These are phyloP conservation scores for Fomes fomentarius DNA, from an alignment of 1,284 basidiomycete genomes.

Conservation along the genomic window DNA sequence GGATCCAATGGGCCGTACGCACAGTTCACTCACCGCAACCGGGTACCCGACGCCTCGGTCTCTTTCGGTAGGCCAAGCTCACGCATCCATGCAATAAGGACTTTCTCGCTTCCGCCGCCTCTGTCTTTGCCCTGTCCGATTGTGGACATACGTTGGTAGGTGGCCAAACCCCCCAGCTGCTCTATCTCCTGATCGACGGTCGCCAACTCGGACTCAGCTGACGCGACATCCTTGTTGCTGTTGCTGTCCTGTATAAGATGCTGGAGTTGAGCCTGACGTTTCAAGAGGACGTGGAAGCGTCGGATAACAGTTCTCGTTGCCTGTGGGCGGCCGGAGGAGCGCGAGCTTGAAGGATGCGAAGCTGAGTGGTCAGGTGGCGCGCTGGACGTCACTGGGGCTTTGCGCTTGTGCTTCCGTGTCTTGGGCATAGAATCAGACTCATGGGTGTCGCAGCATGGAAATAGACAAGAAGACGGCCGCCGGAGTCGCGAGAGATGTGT, in stretches of 20 bases:
- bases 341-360: conserved; percentile 24
- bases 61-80: conserved; percentile 47
- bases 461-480: too few species aligned
- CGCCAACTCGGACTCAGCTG: conserved; percentile 39
- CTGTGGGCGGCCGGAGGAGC: conserved; percentile 48
- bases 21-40: conserved; percentile 42
- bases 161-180: conserved; percentile 71
- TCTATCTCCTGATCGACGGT: conserved; percentile 65
- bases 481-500: too few species aligned
- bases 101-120: conserved; percentile 84
- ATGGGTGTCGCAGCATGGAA: conserved; percentile 1
- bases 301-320: conserved; percentile 68
- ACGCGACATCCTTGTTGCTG: conserved; percentile 12
- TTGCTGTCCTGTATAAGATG: conserved; percentile 22
- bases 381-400: conserved; percentile 30
- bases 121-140: conserved; percentile 80
- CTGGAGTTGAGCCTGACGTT: conserved; percentile 55
- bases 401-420: conserved; percentile 32
- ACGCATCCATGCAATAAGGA: conserved; percentile 76
- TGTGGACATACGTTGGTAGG: conserved; percentile 81
- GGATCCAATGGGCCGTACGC: neutral
- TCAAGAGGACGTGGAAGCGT: conserved; percentile 70
- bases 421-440: conserved; percentile 27
- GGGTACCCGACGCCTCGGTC: conserved; percentile 27
- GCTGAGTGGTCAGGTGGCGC: conserved; percentile 9